A percentile compares a stretch with the other conserved stretches of the same genome.
These are phyloP conservation scores for Schizosaccharomyces japonicus DNA, from an alignment of 805 yeast genomes.

Conservation along the genomic window DNA sequence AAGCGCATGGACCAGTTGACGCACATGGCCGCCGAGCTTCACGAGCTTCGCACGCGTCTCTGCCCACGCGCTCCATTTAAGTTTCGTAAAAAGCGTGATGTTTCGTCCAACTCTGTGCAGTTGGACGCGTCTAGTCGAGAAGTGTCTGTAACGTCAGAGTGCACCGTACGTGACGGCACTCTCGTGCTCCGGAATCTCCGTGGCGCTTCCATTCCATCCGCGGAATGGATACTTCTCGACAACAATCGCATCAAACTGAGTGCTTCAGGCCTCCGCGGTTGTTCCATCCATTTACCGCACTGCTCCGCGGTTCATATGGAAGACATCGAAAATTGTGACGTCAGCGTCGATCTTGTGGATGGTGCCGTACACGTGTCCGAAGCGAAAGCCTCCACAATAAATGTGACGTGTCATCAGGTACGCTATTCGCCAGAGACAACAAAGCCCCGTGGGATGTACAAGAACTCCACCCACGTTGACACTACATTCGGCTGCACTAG, in stretches of 20 bases:
- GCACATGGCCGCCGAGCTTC: background rate
- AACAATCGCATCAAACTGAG: background rate
- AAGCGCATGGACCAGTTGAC: background rate
- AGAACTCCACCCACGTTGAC: no score
- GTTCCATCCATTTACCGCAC: background rate
- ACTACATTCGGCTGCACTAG: background rate
- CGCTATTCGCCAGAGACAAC: background rate
- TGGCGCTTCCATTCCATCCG: background rate
- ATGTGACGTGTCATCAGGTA: background rate
- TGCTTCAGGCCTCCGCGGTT: background rate
- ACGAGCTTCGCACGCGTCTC: background rate
- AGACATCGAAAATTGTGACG: background rate
- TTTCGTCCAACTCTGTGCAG: no score
- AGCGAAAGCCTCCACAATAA: background rate
- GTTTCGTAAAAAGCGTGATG: no score
- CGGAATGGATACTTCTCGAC: no score
- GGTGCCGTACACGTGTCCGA: background rate
- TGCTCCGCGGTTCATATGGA: background rate
- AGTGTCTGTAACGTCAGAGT: background rate
- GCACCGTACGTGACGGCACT: background rate
- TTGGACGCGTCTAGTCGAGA: background rate
- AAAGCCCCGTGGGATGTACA: background rate
- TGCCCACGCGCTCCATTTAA: background rate
- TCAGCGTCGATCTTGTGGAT: background rate
- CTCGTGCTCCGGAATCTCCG: background rate